Evolutionary conservation across 2,329 filamentous ascomycete species (phyloP), one percentile per base, ranked within the genome.

Genomic region (Colletotrichum graminicola): DNA sequence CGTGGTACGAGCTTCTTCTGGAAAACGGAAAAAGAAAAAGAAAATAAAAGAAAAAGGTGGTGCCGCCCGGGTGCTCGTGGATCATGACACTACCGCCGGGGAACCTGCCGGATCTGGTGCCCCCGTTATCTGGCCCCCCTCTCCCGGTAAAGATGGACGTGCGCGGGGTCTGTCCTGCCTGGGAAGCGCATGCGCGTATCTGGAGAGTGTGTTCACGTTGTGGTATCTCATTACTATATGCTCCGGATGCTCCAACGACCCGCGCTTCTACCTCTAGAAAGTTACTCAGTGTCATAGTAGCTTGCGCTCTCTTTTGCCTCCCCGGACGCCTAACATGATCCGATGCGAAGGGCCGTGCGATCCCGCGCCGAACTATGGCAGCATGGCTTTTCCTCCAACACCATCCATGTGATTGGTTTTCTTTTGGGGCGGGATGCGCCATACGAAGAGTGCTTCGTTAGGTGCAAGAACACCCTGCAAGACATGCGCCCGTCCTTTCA

Each of bases 151-250:
- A 56, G 36, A 59, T 45, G 12, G 2, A 32, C 39, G 26, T n/a
- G 56, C 56, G 32, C 39, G 21, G 8, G 39, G 21, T 29, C 56
- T 7, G 39, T 21, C 39, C 56, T 41, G n/a, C 23, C 7, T 3
- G n/a, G 14, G n/a, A 12, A 21, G 16, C n/a, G 39, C 45, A 29
- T 34, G 26, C 23, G 32, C 2, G 6, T 10, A 12, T 36, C 12
- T 7, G 26, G 23, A 60, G n/a, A 47, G 56, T 39, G 41, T 45
- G 2, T 23, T 56, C 32, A 41, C 26, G 14, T 21, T 45, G 26
- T 63, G 61, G 49, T 63, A 55, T 63, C 26, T 63, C 61, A 55
- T 63, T 63, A 63, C 26, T 55, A 45, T 43, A 39, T 47, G 43
- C 21, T 12, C 49, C 5, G 34, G 14, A n/a, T 63, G 51, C 36